These are phyloP conservation scores for Xanthoconium purpureum DNA, from an alignment of 768 basidiomycete species.

Conservation along the genomic window DNA sequence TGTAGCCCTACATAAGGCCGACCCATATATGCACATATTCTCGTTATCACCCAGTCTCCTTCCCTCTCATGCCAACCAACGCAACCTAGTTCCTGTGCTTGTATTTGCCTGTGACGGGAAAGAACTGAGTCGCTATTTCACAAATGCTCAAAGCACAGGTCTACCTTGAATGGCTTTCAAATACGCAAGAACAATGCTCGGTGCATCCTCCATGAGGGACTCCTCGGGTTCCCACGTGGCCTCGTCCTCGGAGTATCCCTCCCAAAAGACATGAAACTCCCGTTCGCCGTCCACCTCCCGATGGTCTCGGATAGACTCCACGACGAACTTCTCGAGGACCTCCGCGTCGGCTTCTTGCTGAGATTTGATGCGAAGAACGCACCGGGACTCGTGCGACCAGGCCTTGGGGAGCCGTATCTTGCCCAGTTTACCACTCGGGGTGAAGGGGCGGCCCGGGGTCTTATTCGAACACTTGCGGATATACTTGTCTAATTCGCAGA, in stretches of 20 bases:
- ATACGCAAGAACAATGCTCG: slow-evolving; percentile 43
- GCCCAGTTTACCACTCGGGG: slow-evolving; percentile 25
- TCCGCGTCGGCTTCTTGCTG: slow-evolving; percentile 30
- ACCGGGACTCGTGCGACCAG: slow-evolving; percentile 50
- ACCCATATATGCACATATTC: not conserved
- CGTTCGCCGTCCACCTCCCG: slow-evolving; percentile 34
- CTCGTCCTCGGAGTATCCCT: slow-evolving; percentile 47
- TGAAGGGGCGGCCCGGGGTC: slow-evolving; percentile 38
- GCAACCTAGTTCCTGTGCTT: not conserved
- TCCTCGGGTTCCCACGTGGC: slow-evolving; percentile 60
- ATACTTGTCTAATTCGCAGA: slow-evolving; percentile 82
- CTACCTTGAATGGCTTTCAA: slow-evolving; percentile 15
- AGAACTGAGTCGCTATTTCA: not conserved
- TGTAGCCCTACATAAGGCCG: slow-evolving; percentile 8
- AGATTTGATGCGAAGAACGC: slow-evolving; percentile 40
- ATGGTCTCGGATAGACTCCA: slow-evolving; percentile 40
- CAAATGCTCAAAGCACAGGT: not conserved
- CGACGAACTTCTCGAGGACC: slow-evolving; percentile 40
- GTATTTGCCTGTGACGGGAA: slow-evolving; percentile 3
- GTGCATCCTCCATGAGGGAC: slow-evolving; percentile 48
- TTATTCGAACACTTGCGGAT: slow-evolving; percentile 41
- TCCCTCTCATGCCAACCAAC: not conserved
- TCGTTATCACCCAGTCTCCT: slow-evolving; percentile 9
- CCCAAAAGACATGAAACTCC: slow-evolving; percentile 54
- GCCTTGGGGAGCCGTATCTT: slow-evolving; percentile 45